A percentile compares a stretch with the other conserved stretches of the same genome.
These are phyloP conservation scores for Allodekkera sacchari DNA, from an alignment of 805 yeast genomes.

Conservation along the genomic window DNA sequence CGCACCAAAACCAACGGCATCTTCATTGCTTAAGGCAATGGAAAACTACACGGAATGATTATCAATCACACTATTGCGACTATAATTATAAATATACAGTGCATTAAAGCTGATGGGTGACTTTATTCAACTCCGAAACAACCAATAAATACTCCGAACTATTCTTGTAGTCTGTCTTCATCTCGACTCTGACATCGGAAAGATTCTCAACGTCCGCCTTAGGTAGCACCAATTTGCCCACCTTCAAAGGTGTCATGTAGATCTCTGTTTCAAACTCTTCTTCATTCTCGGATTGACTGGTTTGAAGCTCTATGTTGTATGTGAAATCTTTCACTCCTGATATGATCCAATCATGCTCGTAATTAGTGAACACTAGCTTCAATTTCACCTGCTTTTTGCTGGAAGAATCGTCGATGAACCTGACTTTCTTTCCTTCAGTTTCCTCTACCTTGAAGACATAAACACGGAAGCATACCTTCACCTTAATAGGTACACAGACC, in stretches of 20 bases:
- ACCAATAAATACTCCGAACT: slow-evolving; percentile 63
- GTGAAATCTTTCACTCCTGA: slow-evolving; percentile 59
- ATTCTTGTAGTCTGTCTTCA: slow-evolving; percentile 61
- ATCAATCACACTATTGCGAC: not conserved
- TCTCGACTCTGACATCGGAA: slow-evolving; percentile 27
- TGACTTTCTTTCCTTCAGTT: slow-evolving; percentile 21
- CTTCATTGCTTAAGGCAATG: slow-evolving; percentile 19
- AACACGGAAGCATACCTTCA: slow-evolving; percentile 30
- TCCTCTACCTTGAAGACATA: slow-evolving; percentile 11
- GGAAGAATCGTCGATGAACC: slow-evolving; percentile 15
- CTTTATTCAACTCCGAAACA: slow-evolving; percentile 58
- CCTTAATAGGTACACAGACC: slow-evolving; percentile 58
- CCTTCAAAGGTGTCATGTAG: slow-evolving; percentile 61
- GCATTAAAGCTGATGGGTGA: slow-evolving; percentile 48
- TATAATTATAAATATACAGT: no score
- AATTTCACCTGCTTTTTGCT: slow-evolving; percentile 11
- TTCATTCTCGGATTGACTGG: slow-evolving; percentile 3
- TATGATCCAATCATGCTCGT: slow-evolving; percentile 65
- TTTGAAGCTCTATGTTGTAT: slow-evolving; percentile 20
- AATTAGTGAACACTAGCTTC: slow-evolving; percentile 18
- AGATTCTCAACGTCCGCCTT: slow-evolving; percentile 37
- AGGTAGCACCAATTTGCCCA: slow-evolving; percentile 69
- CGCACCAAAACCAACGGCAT: slow-evolving; percentile 72
- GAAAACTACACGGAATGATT: not conserved
- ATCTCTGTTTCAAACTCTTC: slow-evolving; percentile 27